phyloP scores from a whole-genome alignment of 2,329 filamentous ascomycete species.

The Calonectria pseudoturangicola region DNA sequence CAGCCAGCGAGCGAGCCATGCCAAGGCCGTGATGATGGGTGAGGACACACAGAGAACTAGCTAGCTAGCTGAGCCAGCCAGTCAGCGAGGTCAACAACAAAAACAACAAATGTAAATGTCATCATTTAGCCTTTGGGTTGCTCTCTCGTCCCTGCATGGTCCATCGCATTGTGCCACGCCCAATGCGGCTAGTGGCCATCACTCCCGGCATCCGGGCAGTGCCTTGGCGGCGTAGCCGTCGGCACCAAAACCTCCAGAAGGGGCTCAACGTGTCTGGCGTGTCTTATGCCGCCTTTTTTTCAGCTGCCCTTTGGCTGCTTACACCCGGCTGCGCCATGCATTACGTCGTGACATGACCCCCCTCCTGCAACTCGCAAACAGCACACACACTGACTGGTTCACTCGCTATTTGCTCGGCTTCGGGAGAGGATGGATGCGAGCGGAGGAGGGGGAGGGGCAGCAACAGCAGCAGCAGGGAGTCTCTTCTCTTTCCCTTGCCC shows the following conservation, averaged over 20 bases:
- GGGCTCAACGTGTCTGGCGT: neutral
- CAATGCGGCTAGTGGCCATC: conserved; percentile 3
- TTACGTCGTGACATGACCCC: neutral
- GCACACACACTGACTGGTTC: too few relatives aligned
- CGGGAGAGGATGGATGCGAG: neutral
- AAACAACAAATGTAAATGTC: conserved; percentile 23
- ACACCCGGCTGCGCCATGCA: conserved; percentile 21
- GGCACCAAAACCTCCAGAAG: neutral
- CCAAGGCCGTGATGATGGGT: too few relatives aligned
- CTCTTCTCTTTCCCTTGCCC: conserved; percentile 1
- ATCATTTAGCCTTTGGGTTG: conserved; percentile 22
- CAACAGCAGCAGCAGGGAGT: neutral
- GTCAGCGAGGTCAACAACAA: neutral
- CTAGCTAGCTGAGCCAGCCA: too few relatives aligned
- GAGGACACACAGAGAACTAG: too few relatives aligned
- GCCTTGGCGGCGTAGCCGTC: conserved; percentile 25
- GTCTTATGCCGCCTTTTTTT: conserved; percentile 21
- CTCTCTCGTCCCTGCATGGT: conserved; percentile 16
- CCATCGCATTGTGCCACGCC: conserved; percentile 21
- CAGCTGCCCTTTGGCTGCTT: neutral
- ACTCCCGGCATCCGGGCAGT: conserved; percentile 26
- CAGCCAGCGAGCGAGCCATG: too few relatives aligned
- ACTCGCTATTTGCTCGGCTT: conserved; percentile 5
- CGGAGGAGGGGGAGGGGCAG: neutral
- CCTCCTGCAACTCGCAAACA: neutral